Percentiles rank a stretch among this genome's conserved stretches.
Evolutionary conservation across 306 rosid species (phyloP).

Genomic region (Castanea crenata): DNA sequence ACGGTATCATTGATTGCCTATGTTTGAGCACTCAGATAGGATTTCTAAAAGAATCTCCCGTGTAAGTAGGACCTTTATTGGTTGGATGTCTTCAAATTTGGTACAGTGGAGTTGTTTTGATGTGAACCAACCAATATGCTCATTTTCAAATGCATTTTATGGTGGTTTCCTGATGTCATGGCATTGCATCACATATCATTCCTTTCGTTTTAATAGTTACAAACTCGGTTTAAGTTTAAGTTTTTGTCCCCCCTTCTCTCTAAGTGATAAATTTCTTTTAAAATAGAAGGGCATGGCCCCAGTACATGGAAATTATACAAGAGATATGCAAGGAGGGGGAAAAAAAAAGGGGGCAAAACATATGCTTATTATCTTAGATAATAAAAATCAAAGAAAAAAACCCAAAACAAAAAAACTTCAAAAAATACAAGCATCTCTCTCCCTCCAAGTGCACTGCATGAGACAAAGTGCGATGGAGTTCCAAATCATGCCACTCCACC

Average conservation of each 20-base stretch:
- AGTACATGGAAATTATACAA: background rate
- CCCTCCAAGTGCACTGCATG: too few species aligned
- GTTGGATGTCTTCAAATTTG: slow-evolving; percentile 8
- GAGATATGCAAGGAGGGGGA: too few species aligned
- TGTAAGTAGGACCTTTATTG: background rate
- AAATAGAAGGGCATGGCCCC: background rate
- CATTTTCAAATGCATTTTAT: background rate
- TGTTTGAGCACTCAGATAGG: too few species aligned
- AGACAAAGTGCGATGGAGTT: too few species aligned
- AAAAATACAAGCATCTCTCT: too few species aligned
- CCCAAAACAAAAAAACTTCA: too few species aligned
- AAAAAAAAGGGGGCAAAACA: too few species aligned
- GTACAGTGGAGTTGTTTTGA: slow-evolving; percentile 6
- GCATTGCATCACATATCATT: background rate
- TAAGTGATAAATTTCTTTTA: background rate
- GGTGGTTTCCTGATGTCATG: slow-evolving; percentile 7
- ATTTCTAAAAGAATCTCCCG: background rate
- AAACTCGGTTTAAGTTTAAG: too few species aligned
- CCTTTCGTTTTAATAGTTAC: background rate
- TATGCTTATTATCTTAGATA: too few species aligned
- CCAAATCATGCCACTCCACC: too few species aligned
- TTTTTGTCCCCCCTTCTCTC: background rate
- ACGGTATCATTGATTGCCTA: background rate
- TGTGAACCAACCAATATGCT: background rate
- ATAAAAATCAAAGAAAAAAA: too few species aligned